Base-by-base conservation (phyloP, 2,329 filamentous ascomycete species). In the Botryosphaeria agaves region DNA sequence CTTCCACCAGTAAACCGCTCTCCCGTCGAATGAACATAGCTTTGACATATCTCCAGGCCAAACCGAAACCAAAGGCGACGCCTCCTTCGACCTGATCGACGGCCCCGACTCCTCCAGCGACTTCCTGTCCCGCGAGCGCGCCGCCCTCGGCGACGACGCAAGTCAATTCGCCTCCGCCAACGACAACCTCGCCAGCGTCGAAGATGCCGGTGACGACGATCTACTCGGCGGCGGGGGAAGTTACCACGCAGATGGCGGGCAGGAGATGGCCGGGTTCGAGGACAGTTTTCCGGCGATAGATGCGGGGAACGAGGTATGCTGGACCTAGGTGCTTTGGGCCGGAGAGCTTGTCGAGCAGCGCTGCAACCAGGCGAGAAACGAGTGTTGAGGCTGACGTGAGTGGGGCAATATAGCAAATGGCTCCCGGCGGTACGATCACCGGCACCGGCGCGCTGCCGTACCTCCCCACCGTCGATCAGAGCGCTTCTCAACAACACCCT, bases 91-190 rank as follows among this genome's bases (percentile, higher is more conserved):
- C 36, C 53, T 58, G 33, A 55, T 71, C 21, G 62, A 66, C 38
- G 66, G 62, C 37, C 61, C 66, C 7, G 62, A 69, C 18, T 74
- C 76, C 18, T 64, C 70, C 38, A 74, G 82, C 47, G 83, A 93
- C 56, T 95, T 98, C 54, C 72, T 95, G 29, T 75, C 81, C 38
- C 81, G 87, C 42, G 89, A 98, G 61, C 82, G 84, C 49, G 89
- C 84, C 37, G 58, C 77, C 12, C 72, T 98, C 5, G 89, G 89
- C 41, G 89, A 93, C 39, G 89, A 95, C 54, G 89, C 89, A 36
- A 71, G 84, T 45, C 80, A 85, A 61, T 98, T 98, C 55, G 67
- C 77, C 38, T 79, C 80, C 18, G 67, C 72, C 36, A 73, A 76
- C 47, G 82, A 92, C 53, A 62, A 61, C 50, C 62, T 67, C 34